Percentiles rank a stretch among this genome's conserved stretches.
Evolutionary conservation across 306 rosid genomes (phyloP).

Genomic region (Fragaria nilgerrensis): DNA sequence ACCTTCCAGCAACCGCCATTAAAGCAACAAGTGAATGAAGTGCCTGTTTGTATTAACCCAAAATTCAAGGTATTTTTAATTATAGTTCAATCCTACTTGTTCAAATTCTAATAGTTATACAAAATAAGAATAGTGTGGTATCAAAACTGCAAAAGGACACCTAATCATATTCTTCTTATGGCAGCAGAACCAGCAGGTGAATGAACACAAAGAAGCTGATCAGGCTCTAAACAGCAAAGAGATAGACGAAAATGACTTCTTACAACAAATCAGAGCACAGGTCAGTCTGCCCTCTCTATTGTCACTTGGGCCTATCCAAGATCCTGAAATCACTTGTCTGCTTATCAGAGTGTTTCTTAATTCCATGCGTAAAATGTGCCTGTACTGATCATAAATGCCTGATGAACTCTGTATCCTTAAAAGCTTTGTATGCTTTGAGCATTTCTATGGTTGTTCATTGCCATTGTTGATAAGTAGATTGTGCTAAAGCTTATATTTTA

Average conservation of each 20-base stretch:
- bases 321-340: neutral
- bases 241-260: constrained; percentile 64
- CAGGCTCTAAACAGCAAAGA: constrained; percentile 40
- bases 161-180: constrained; percentile 23
- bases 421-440: neutral
- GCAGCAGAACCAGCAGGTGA: constrained; percentile 36
- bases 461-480: neutral
- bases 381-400: neutral
- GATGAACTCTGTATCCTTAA: neutral
- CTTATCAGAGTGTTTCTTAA: neutral
- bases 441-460: neutral
- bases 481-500: neutral
- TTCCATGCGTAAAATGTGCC: neutral
- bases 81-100: neutral
- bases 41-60: constrained; percentile 25
- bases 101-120: constrained; percentile 13
- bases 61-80: constrained; percentile 48
- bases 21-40: constrained; percentile 31
- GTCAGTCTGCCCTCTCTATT: constrained; percentile 36
- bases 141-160: constrained; percentile 12
- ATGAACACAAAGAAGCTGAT: constrained; percentile 45
- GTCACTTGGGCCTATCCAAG: constrained; percentile 5
- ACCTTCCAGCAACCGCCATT: constrained; percentile 36
- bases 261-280: constrained; percentile 76
- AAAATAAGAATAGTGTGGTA: neutral